Evolutionary conservation across 2,329 filamentous ascomycete genomes (phyloP).

Genomic region (Cercospora citrullina): DNA sequence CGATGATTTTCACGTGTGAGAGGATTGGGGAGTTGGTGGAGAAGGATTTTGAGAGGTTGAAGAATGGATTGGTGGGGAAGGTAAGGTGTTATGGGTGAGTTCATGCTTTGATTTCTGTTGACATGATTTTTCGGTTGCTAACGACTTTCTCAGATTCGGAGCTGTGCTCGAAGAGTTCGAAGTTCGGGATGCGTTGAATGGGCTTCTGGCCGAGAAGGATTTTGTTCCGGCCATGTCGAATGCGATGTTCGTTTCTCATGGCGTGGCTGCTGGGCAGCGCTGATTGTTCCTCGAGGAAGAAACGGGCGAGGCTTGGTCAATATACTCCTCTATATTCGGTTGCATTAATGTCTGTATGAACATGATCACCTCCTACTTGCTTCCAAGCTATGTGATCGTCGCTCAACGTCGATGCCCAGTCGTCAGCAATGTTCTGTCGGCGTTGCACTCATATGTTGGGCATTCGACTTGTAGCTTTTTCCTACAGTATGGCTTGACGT

Average conservation of each 20-base stretch:
- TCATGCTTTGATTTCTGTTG: neutral
- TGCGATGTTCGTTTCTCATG: neutral
- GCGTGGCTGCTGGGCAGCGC: neutral
- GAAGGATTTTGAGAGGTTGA: constrained; percentile 26
- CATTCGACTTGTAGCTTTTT: neutral
- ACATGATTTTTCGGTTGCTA: neutral
- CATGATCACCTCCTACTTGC: neutral
- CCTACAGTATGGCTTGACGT: neutral
- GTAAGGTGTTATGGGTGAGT: constrained; percentile 89
- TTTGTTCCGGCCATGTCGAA: constrained; percentile 20
- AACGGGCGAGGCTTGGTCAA: neutral
- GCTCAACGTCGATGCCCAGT: neutral
- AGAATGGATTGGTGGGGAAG: constrained; percentile 63
- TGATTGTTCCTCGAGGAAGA: neutral
- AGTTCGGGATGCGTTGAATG: constrained; percentile 74
- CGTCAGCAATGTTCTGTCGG: neutral
- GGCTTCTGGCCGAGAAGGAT: constrained; percentile 62
- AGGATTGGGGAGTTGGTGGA: constrained; percentile 61
- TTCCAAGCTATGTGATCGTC: too few species aligned
- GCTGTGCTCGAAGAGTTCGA: constrained; percentile 72
- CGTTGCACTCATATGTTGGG: neutral
- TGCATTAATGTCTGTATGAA: neutral
- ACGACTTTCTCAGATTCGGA: constrained; percentile 55
- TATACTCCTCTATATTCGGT: neutral
- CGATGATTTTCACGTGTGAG: constrained; percentile 72